phyloP scores from a whole-genome alignment of 2,329 filamentous ascomycete species.

The Balansia obtecta region DNA sequence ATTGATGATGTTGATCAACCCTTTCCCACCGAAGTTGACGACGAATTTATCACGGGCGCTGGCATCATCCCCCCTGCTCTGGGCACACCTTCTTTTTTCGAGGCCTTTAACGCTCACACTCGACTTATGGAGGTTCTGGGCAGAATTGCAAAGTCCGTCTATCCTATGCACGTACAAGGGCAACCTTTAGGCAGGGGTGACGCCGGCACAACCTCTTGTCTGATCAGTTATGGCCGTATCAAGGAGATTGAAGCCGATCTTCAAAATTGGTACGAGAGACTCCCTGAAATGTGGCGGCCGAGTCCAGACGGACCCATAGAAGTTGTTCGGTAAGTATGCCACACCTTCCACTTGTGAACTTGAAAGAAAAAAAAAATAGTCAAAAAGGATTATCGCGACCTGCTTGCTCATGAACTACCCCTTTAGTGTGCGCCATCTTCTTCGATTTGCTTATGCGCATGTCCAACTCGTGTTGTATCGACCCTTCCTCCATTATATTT shows the following conservation, averaged over 20 bases:
- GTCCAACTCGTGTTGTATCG: constrained; percentile 74
- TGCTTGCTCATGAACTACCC: not conserved
- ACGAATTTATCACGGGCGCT: constrained; percentile 51
- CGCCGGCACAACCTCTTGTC: constrained; percentile 38
- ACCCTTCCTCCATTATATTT: constrained; percentile 75
- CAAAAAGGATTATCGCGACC: not conserved
- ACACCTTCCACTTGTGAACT: not conserved
- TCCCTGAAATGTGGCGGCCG: constrained; percentile 69
- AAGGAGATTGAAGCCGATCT: constrained; percentile 53
- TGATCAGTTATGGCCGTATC: constrained; percentile 51
- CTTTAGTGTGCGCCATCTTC: constrained; percentile 53
- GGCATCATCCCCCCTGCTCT: constrained; percentile 42
- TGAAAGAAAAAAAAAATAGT: too few relatives aligned
- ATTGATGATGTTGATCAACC: constrained; percentile 56
- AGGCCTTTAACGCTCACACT: constrained; percentile 55
- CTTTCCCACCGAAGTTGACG: constrained; percentile 51
- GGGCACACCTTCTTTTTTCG: constrained; percentile 45
- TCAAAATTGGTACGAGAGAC: constrained; percentile 47
- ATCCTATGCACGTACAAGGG: constrained; percentile 47
- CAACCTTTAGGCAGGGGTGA: constrained; percentile 31
- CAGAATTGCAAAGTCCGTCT: constrained; percentile 53
- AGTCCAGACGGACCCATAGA: constrained; percentile 65
- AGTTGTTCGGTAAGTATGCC: constrained; percentile 53
- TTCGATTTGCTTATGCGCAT: constrained; percentile 70
- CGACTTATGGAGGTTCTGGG: constrained; percentile 50